phyloP scores from a whole-genome alignment of 768 basidiomycete genomes.

The Hericium coralloides region DNA sequence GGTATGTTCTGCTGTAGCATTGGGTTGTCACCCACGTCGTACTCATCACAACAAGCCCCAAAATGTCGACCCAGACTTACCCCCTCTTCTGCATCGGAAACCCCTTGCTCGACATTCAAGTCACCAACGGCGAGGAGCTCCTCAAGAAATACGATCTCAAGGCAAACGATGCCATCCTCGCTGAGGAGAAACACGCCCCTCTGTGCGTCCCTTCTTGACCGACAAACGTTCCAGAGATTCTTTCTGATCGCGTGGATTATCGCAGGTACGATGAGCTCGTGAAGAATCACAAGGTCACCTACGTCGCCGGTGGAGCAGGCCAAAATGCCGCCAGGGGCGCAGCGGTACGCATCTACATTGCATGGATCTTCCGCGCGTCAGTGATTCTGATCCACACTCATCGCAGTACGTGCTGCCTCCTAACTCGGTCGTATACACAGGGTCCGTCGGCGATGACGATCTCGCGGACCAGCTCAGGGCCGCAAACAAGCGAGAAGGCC shows the following conservation, averaged over 20 bases:
- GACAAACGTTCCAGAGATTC: not conserved
- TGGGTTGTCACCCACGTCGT: too few relatives aligned
- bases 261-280: slow-evolving; percentile 84
- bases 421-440: slow-evolving; percentile 85
- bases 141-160: slow-evolving; percentile 87
- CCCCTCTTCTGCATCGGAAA: slow-evolving; percentile 88
- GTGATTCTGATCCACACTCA: not conserved
- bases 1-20: too few relatives aligned
- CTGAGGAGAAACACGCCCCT: slow-evolving; percentile 66
- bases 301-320: slow-evolving; percentile 94
- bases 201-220: slow-evolving; percentile 46
- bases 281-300: slow-evolving; percentile 65
- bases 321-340: slow-evolving; percentile 97
- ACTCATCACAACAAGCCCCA: not conserved
- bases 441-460: slow-evolving; percentile 90
- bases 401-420: slow-evolving; percentile 83
- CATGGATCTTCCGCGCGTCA: not conserved
- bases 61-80: slow-evolving; percentile 42
- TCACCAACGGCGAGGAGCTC: slow-evolving; percentile 73
- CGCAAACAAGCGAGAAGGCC: slow-evolving; percentile 89
- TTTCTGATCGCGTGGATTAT: not conserved
- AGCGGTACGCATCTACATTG: slow-evolving; percentile 51
- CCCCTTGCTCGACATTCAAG: slow-evolving; percentile 95
- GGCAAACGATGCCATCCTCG: slow-evolving; percentile 93
- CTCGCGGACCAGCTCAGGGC: slow-evolving; percentile 80